Base-by-base conservation (phyloP, 1,284 basidiomycete species). In the Clitocybe nebularis region DNA sequence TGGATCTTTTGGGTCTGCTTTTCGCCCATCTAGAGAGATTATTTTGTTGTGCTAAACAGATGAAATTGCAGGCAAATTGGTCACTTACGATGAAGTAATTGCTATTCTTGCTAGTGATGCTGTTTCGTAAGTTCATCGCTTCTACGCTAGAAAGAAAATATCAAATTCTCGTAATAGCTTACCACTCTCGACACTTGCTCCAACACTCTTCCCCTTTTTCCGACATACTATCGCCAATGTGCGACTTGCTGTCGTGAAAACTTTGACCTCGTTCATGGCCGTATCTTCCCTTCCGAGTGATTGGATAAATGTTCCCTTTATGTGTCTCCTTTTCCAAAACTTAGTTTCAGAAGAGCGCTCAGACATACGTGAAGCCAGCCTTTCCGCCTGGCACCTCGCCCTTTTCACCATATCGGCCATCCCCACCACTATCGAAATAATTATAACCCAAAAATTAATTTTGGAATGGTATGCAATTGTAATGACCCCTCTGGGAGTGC, bases 151-250 rank as follows among this genome's bases (percentile, higher is more conserved):
- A 11, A 6, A 7, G 2, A 14, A n/a, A 7, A 14, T 17, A 19
- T 39, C 29, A 43, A 32, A 57, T 23, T 41, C 43, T 36, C 32
- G 45, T 16, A 42, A 7, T 39, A 91, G 88, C n/a, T 69, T 82
- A 46, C 84, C 89, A 4, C 74, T 97, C 24, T 76, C 82, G 9
- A 75, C 74, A 0, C 78, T 98, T 36, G 89, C 96, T 10, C 88
- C 92, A 1, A 89, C 85, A 0, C 71, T 97, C 11, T 99, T 93
- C 65, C 91, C 94, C 2, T 99, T 96, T 74, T 95, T 99, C 71
- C 88, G 96, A 8, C 96, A 99, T 64, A 96, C 95, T 0, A 99
- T 99, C 57, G 69, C 89, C 0, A 87, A 86, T 50, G 96, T 99
- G 40, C 91, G 96, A 13, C 74, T 95, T 6, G 88, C 96, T 4